Evolutionary conservation across 2,329 filamentous ascomycete species (phyloP), one percentile per base, ranked within the genome.

Genomic region (Penicillium digitatum): DNA sequence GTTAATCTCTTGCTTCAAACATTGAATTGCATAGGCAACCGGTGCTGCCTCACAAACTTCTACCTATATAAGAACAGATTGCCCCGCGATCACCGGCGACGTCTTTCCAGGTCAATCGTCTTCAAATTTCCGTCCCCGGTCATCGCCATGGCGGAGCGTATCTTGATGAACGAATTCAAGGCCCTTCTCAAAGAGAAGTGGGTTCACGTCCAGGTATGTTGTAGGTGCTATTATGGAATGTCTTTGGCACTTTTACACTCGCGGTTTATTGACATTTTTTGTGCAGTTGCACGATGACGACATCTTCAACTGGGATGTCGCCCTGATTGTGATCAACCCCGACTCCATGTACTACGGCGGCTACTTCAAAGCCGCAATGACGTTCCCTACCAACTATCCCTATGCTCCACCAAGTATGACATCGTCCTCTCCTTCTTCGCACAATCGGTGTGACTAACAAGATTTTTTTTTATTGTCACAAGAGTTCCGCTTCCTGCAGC

Each of bases 341-440:
- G 92, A 96, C 65, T 96, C 91, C 59, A 81, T 88, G 61, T 97
- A 95, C 79, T 87, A 96, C 67, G 92, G 92, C 57, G 94, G 89
- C 62, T 99, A 96, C 74, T 90, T 96, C 74, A 92, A 84, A 80
- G 90, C 89, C 52, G 86, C 88, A 66, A 94, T 99, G 87, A 85
- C 81, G 22, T 97, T 99, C 67, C 87, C 89, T 10, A 79, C 81
- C 66, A 92, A 96, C 66, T 99, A 97, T 74, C 94, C 94, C 0
- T 95, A 89, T 77, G 81, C 84, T 39, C 93, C 93, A 27, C 93
- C 93, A 26, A 76, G 81, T 83, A 73, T 65, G 74, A 20, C 3
- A 14, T 7, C 38, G 32, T 12, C n/a, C 10, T 12, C 31, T 18
- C 40, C 40, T 50, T 27, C 55, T 52, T 26, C 5, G 38, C 5